Evolutionary conservation across 1,284 basidiomycete species (phyloP).

Genomic region (Boletus sp.): DNA sequence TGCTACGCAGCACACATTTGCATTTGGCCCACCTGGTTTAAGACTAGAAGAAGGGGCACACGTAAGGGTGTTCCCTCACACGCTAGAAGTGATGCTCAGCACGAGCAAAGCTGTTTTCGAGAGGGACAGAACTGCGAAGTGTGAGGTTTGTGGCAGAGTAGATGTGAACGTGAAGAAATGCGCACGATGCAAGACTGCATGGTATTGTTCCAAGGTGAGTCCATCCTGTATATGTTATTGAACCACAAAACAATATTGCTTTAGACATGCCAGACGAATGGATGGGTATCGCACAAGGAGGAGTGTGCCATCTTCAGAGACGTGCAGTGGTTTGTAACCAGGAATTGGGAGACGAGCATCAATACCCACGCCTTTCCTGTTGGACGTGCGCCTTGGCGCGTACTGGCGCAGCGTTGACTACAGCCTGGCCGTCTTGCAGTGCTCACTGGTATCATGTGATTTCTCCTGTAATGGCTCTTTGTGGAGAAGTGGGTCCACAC

Average conservation of each 20-base stretch:
- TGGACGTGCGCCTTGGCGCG: constrained; percentile 17
- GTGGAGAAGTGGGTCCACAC: neutral
- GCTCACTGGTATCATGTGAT: neutral
- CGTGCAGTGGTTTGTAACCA: constrained; percentile 30
- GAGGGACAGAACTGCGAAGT: constrained; percentile 18
- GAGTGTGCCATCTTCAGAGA: constrained; percentile 25
- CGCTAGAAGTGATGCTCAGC: constrained; percentile 27
- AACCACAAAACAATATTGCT: neutral
- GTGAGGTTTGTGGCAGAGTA: constrained; percentile 21
- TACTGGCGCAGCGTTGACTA: constrained; percentile 8
- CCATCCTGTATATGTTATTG: neutral
- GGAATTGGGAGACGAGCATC: constrained; percentile 26
- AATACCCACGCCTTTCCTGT: constrained; percentile 22
- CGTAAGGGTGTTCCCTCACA: constrained; percentile 30
- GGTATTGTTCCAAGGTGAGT: constrained; percentile 33
- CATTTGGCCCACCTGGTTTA: constrained; percentile 31
- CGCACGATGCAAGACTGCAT: constrained; percentile 26
- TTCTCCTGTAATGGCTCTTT: neutral
- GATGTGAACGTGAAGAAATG: constrained; percentile 27
- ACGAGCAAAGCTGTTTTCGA: constrained; percentile 25
- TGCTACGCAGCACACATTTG: constrained; percentile 29
- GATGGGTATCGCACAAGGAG: constrained; percentile 24
- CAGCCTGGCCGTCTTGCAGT: neutral
- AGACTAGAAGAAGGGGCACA: constrained; percentile 24
- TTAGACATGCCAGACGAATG: constrained; percentile 24